Base-by-base conservation (phyloP, 2,329 filamentous ascomycete genomes). In the Alternaria alternata region DNA sequence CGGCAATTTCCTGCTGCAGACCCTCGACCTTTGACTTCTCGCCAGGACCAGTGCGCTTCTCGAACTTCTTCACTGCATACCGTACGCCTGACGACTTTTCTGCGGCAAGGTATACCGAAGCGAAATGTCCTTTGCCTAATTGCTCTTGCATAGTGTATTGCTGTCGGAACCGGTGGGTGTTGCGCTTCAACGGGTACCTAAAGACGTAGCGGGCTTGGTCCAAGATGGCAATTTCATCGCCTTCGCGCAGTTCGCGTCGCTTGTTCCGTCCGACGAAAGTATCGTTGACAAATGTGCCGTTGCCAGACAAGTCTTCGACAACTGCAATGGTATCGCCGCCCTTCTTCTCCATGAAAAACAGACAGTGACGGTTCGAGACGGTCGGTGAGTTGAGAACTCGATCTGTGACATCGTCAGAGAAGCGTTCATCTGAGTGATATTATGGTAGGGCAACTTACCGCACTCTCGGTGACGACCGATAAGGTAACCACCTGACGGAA, bases 221-320 rank as follows among this genome's bases (percentile, higher is more conserved):
- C 49, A 96, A 85, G 32, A 99, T 89, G 7, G 91, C 91, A 51
- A 99, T 91, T 78, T 98, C 94, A 68, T 99, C 95, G 38, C 91
- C 89, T 70, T 98, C 93, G 69, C 93, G 85, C 28, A 99, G 84
- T 76, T 97, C 93, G 59, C 94, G 88, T 55, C 93, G 87, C 78
- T 97, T 93, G 78, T 99, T 99, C 52, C 94, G 90, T 24, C 95
- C 95, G 24, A 99, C 88, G 30, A 96, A 86, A 16, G 89, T 90
- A 70, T 97, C 93, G 73, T 98, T 98, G 70, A 99, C 90, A 75
- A 94, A 99, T 0, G 96, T 99, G 51, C 95, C 95, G 75, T 99
- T 99, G 75, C 89, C 95, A 7, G 95, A 99, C 20, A 98, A 81
- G 77, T 99, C 95, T 77, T 99, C 94, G 5, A 99, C 80, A 12